Base-by-base conservation (phyloP, 2,329 filamentous ascomycete species). In the Diplocarpon mali region DNA sequence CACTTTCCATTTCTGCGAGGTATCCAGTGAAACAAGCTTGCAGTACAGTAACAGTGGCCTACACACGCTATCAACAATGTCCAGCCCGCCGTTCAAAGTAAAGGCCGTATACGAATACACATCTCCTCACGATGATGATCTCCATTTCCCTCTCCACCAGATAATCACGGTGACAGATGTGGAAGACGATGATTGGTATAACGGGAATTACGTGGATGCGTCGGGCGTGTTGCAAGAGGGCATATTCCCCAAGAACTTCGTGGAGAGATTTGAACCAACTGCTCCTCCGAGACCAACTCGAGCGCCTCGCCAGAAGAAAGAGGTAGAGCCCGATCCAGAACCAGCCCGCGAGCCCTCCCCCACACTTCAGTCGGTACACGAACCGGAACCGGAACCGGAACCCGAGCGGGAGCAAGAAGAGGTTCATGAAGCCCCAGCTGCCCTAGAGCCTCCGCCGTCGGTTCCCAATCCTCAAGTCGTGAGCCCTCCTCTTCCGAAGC, bases 181-280 rank as follows among this genome's bases (percentile, higher is more conserved):
- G 64, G 92, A 96, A 62, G 92, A 95, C 62, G 80, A 74, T 52
- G 93, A 96, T 63, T 96, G 89, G 92, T 94, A 92, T 63, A 78
- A 76, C 52, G 90, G 92, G 55, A 83, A 92, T 65, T 95, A 95
- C 64, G 69, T 80, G 52, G 85, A 93, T 65, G 77, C 79, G 48
- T 66, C 72, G 42, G 92, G 92, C 45, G 67, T 65, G 51, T 87
- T 82, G 65, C 76, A 80, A 62, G 80, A 89, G 60, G 90, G 90
- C 55, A 84, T 95, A 57, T 96, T 95, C 65, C 90, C 88, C 41
- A 83, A 84, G 63, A 98, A 96, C 68, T 98, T 98, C 62, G 92
- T 98, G 60, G 92, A 98, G 66, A 87, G 83, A 67, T 93, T 87
- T 66, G 90, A 96, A 64, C 92, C 92, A 31, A 83, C 80, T 45